These are phyloP conservation scores for Phymatotrichopsis omnivora DNA, from an alignment of 2,329 filamentous ascomycete species.

Conservation along the genomic window DNA sequence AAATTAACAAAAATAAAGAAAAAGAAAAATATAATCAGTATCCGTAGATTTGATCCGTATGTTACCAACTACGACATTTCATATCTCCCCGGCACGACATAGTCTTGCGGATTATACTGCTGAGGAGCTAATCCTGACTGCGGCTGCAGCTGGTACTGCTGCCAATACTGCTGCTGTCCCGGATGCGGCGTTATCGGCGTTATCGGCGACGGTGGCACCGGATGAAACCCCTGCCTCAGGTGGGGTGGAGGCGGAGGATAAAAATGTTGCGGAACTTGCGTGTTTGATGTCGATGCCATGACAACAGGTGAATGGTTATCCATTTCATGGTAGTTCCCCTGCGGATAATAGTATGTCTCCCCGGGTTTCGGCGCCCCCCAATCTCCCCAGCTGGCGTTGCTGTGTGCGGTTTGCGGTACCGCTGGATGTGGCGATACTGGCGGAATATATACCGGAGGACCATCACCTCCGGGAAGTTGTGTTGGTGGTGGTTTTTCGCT, in stretches of 20 bases:
- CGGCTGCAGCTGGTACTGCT: no score
- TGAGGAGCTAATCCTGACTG: no score
- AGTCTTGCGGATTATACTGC: not conserved
- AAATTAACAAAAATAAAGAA: no score
- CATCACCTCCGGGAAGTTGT: slow-evolving; percentile 19
- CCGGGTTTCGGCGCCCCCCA: slow-evolving; percentile 13
- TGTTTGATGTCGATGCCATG: no score
- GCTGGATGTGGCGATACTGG: slow-evolving; percentile 15
- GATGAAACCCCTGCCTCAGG: no score
- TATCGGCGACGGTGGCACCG: slow-evolving; percentile 10
- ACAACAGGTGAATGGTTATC: no score
- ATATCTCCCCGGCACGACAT: slow-evolving; percentile 3
- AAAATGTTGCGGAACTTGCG: no score
- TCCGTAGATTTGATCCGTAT: no score
- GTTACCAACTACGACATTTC: slow-evolving; percentile 24
- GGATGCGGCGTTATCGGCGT: slow-evolving; percentile 2
- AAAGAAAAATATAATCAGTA: no score
- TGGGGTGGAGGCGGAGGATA: no score
- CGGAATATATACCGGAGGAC: slow-evolving; percentile 12
- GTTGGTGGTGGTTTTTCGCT: no score
- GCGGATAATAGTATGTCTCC: slow-evolving; percentile 7
- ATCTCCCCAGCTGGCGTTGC: slow-evolving; percentile 15
- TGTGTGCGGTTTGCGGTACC: slow-evolving; percentile 1
- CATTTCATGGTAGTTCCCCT: slow-evolving; percentile 5
- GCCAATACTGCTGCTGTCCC: slow-evolving; percentile 1